Conservation (phyloP, 805 yeast species). For the Candida loeiensis region DNA sequence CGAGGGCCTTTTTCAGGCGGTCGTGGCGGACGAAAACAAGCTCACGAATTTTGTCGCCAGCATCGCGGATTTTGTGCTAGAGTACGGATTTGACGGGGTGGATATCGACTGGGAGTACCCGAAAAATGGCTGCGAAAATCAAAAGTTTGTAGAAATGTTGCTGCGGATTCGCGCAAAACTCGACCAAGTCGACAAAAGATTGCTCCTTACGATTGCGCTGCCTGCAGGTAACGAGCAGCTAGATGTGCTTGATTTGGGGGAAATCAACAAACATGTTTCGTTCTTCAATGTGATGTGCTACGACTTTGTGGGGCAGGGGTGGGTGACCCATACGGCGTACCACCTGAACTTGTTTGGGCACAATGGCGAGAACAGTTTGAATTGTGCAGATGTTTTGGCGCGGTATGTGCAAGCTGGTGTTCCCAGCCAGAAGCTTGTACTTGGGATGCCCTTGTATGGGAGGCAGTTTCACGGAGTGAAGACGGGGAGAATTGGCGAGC, state of each 20-base stretch:
- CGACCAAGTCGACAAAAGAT: conserved; percentile 24
- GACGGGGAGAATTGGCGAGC: conserved; percentile 34
- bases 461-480: conserved; percentile 31
- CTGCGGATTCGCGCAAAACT: conserved; percentile 37
- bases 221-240: conserved; percentile 60
- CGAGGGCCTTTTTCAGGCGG: conserved; percentile 35
- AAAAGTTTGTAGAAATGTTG: conserved; percentile 42
- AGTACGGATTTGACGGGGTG: conserved; percentile 78
- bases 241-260: conserved; percentile 38
- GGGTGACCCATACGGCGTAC: conserved; percentile 60
- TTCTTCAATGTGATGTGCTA: conserved; percentile 91
- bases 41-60: conserved; percentile 48
- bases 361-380: conserved; percentile 38
- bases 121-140: conserved; percentile 41
- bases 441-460: conserved; percentile 92
- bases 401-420: conserved; percentile 44
- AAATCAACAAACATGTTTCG: conserved; percentile 57
- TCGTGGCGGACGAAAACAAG: conserved; percentile 19
- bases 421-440: conserved; percentile 47
- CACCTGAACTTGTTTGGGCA: conserved; percentile 64
- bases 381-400: conserved; percentile 48
- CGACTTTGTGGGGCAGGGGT: conserved; percentile 71
- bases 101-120: conserved; percentile 98
- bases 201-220: conserved; percentile 66
- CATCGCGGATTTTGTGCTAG: conserved; percentile 43